Evolutionary conservation across 495 filamentous ascomycete genomes (phyloP).

Genomic region (Xylaria grammica): DNA sequence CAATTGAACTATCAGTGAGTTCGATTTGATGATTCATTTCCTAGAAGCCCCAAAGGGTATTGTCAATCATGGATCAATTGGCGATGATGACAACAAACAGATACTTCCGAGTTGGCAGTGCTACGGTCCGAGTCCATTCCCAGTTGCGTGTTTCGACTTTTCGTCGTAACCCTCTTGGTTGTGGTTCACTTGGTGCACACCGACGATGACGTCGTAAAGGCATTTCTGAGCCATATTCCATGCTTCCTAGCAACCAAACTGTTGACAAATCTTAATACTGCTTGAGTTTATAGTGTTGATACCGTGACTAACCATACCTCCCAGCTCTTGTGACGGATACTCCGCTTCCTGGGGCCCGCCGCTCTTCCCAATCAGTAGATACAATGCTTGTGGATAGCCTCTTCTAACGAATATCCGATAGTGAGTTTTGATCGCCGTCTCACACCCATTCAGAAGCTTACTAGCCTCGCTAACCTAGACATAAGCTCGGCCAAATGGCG

Average conservation of each 20-base stretch:
- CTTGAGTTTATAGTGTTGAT: background rate
- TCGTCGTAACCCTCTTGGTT: conserved; percentile 34
- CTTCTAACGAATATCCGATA: too few relatives aligned
- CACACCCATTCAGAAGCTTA: too few relatives aligned
- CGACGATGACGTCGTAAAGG: conserved; percentile 53
- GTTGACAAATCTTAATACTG: background rate
- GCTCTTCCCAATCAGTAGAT: too few relatives aligned
- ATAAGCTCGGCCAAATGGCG: too few relatives aligned
- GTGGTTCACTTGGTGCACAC: conserved; percentile 33
- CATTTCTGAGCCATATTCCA: conserved; percentile 49
- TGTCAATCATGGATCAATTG: background rate
- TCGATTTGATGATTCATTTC: background rate
- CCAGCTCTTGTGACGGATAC: background rate
- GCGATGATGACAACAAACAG: conserved; percentile 62
- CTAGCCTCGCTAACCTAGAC: too few relatives aligned
- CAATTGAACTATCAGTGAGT: conserved; percentile 4
- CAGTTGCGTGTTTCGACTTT: conserved; percentile 33
- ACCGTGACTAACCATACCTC: background rate
- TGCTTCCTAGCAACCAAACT: background rate
- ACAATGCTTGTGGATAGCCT: too few relatives aligned
- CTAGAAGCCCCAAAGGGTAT: background rate
- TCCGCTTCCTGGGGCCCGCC: too few relatives aligned
- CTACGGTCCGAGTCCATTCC: conserved; percentile 27
- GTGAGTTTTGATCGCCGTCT: too few relatives aligned
- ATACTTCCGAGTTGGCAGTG: conserved; percentile 61